Percentiles rank a stretch among this genome's conserved stretches.
phyloP scores from a whole-genome alignment of 177 flowering plant genomes.

The Vitis hybrid region DNA sequence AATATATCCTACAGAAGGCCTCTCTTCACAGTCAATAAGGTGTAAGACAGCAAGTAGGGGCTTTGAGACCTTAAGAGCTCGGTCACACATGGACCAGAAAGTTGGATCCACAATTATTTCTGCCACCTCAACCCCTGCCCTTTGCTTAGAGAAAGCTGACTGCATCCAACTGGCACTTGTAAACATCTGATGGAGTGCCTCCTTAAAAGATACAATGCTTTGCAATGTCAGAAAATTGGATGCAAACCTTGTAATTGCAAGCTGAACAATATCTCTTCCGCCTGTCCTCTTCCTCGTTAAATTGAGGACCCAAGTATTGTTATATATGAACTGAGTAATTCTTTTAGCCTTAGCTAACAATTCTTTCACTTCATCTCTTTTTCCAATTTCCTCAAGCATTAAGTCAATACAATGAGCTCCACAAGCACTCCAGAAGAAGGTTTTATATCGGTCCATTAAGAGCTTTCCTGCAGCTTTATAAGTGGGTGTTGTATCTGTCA shows the following conservation, averaged over 20 bases:
- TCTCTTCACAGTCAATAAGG: constrained; percentile 30
- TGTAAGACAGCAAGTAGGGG: constrained; percentile 36
- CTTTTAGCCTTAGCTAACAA: constrained; percentile 34
- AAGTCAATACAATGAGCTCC: constrained; percentile 42
- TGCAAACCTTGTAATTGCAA: constrained; percentile 29
- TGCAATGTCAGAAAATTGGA: constrained; percentile 39
- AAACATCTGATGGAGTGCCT: constrained; percentile 37
- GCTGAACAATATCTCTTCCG: constrained; percentile 40
- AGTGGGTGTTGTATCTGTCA: constrained; percentile 37
- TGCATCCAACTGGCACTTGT: constrained; percentile 38
- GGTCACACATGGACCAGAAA: constrained; percentile 39
- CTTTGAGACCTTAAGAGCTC: constrained; percentile 26
- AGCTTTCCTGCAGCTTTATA: constrained; percentile 39
- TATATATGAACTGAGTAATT: constrained; percentile 38
- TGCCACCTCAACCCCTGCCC: constrained; percentile 31
- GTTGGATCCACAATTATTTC: constrained; percentile 32
- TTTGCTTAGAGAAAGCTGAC: constrained; percentile 33
- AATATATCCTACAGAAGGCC: constrained; percentile 37
- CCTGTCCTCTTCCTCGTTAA: constrained; percentile 37
- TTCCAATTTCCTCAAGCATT: constrained; percentile 34
- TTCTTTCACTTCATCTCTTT: constrained; percentile 30
- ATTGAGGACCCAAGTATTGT: constrained; percentile 34
- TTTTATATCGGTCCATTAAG: constrained; percentile 27
- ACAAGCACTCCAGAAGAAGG: constrained; percentile 46
- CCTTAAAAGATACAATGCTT: constrained; percentile 31